Evolutionary conservation across 768 basidiomycete genomes (phyloP).

Genomic region (Candolleomyces eurysporus): DNA sequence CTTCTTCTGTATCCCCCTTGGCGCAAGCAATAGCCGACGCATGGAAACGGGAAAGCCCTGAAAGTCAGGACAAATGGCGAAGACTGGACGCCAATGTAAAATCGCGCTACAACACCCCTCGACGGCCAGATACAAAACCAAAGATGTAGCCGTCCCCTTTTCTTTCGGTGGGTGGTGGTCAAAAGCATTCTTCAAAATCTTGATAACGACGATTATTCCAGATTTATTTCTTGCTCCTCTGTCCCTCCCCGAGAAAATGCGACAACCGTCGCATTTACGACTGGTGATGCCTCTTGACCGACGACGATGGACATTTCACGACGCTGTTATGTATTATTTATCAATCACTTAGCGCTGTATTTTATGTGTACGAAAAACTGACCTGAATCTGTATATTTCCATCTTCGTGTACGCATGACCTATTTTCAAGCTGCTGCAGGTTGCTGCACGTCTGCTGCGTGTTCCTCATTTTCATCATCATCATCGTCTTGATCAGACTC

Average conservation of each 20-base stretch:
- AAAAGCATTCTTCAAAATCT: background rate
- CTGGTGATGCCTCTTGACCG: conserved; percentile 1
- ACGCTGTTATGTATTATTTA: conserved; percentile 1
- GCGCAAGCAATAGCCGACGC: conserved; percentile 66
- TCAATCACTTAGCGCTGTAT: conserved; percentile 1
- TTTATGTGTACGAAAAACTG: background rate
- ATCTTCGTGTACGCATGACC: conserved; percentile 2
- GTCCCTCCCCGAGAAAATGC: background rate
- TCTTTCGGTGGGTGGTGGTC: conserved; percentile 1
- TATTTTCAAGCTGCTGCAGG: conserved; percentile 7
- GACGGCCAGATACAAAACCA: conserved; percentile 37
- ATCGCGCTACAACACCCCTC: conserved; percentile 44
- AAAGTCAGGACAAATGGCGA: conserved; percentile 61
- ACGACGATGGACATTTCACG: background rate
- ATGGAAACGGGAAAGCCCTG: conserved; percentile 61
- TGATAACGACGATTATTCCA: background rate
- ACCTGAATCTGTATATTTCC: background rate
- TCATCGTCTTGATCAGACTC: conserved; percentile 46
- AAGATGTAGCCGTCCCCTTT: conserved; percentile 46
- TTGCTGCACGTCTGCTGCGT: conserved; percentile 4
- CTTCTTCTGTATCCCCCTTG: conserved; percentile 45
- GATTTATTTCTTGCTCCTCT: background rate
- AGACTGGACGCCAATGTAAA: conserved; percentile 47
- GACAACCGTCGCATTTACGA: background rate
- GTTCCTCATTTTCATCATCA: conserved; percentile 33